Conservation (phyloP, 768 basidiomycete species). For the Psilocybe sp. region DNA sequence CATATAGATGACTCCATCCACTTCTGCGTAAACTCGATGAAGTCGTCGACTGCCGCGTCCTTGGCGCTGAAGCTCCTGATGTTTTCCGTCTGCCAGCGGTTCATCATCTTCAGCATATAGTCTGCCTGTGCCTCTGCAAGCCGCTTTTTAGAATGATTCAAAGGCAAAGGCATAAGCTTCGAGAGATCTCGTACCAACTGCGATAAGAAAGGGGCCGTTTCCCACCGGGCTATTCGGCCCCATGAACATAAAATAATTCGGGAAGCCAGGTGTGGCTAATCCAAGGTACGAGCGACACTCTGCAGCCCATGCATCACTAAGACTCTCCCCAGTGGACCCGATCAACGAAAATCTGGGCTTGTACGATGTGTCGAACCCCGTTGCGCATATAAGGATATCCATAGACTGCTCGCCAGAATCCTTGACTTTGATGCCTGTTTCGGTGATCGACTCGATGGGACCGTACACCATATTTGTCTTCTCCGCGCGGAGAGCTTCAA, state of each 20-base stretch:
- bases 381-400: constrained; percentile 32
- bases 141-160: neutral
- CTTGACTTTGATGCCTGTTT: constrained; percentile 18
- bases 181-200: constrained; percentile 17
- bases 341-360: constrained; percentile 28
- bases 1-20: constrained; percentile 28
- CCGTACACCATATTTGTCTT: constrained; percentile 28
- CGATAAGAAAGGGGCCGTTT: constrained; percentile 25
- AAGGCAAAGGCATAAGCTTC: neutral
- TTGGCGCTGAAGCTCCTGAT: constrained; percentile 28
- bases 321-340: constrained; percentile 19
- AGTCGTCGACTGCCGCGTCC: constrained; percentile 27
- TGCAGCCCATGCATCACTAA: constrained; percentile 26
- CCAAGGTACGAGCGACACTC: constrained; percentile 26
- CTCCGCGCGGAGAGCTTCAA: constrained; percentile 26
- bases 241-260: constrained; percentile 26
- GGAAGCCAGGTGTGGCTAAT: constrained; percentile 23
- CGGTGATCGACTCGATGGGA: constrained; percentile 24
- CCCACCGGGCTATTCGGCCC: constrained; percentile 29
- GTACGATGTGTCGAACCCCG: constrained; percentile 30
- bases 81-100: constrained; percentile 29
- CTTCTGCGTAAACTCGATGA: constrained; percentile 24
- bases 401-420: constrained; percentile 23
- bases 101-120: constrained; percentile 26
- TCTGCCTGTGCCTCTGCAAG: constrained; percentile 25